Evolutionary conservation across 495 filamentous ascomycete genomes (phyloP).

Genomic region (Sphaerosporella brunnea): DNA sequence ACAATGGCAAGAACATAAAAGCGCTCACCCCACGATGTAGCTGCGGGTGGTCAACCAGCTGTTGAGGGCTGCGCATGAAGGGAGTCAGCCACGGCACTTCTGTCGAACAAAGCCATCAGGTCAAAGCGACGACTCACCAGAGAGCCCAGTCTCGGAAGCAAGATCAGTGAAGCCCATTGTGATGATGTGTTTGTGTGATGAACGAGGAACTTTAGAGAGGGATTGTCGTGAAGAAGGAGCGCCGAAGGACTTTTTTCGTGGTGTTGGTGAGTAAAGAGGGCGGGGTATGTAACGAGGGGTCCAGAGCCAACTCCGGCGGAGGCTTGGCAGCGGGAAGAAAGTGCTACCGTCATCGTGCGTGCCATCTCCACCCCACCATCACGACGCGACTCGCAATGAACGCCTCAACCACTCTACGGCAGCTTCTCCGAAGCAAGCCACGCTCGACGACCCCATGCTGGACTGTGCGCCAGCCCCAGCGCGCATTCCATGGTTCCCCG

Average conservation of each 20-base stretch:
- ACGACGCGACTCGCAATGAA: too few species aligned
- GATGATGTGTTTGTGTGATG: too few species aligned
- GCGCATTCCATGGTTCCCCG: slow-evolving; percentile 3
- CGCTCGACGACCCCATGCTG: too few species aligned
- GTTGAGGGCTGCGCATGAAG: slow-evolving; percentile 53
- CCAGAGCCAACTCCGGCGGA: too few species aligned
- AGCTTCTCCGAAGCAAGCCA: not conserved
- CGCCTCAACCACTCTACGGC: not conserved
- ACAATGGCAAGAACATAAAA: too few species aligned
- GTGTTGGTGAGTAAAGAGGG: too few species aligned
- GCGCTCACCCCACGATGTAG: slow-evolving; percentile 86
- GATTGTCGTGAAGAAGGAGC: too few species aligned
- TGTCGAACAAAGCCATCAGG: not conserved
- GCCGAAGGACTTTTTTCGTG: too few species aligned
- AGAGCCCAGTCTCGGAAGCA: slow-evolving; percentile 65
- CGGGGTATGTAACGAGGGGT: too few species aligned
- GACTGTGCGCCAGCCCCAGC: not conserved
- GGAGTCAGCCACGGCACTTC: not conserved
- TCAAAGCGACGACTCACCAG: slow-evolving; percentile 41
- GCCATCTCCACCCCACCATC: not conserved
- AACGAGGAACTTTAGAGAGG: too few species aligned
- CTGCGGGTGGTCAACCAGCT: slow-evolving; percentile 75
- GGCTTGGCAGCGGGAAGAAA: slow-evolving; percentile 31
- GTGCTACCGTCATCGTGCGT: not conserved
- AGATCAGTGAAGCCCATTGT: slow-evolving; percentile 96